phyloP scores from a whole-genome alignment of 2,329 filamentous ascomycete genomes.

The Aspergillus versicolor region DNA sequence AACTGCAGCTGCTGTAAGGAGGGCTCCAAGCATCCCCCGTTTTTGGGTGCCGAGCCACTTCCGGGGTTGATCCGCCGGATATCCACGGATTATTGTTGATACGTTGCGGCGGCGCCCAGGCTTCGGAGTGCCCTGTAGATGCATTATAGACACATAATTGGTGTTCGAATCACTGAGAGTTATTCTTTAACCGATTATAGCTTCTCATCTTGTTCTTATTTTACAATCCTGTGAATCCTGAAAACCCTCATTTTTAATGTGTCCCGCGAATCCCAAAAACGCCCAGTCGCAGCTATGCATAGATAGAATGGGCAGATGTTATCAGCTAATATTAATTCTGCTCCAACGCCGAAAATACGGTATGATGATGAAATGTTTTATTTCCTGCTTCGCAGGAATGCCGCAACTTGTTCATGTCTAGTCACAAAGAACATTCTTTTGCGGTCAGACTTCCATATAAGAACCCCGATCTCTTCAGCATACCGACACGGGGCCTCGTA shows the following conservation, averaged over 20 bases:
- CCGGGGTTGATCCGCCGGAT: conserved; percentile 30
- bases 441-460: conserved; percentile 80
- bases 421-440: conserved; percentile 88
- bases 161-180: no score
- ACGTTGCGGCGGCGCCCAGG: conserved; percentile 30
- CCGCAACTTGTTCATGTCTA: conserved; percentile 81
- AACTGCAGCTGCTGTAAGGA: conserved; percentile 4
- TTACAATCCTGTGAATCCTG: background rate
- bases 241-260: background rate
- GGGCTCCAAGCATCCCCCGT: conserved; percentile 12
- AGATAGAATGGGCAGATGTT: conserved; percentile 6
- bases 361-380: conserved; percentile 7
- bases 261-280: background rate
- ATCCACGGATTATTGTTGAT: conserved; percentile 30
- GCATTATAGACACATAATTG: no score
- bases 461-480: conserved; percentile 84
- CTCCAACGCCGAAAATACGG: background rate
- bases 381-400: conserved; percentile 69
- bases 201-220: background rate
- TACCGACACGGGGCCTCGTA: conserved; percentile 58
- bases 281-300: conserved; percentile 7
- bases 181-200: background rate
- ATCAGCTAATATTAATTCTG: background rate
- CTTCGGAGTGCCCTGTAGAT: background rate
- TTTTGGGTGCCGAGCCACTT: conserved; percentile 26